phyloP scores from a whole-genome alignment of 495 filamentous ascomycete genomes.

The Tuber microsphaerosporum region DNA sequence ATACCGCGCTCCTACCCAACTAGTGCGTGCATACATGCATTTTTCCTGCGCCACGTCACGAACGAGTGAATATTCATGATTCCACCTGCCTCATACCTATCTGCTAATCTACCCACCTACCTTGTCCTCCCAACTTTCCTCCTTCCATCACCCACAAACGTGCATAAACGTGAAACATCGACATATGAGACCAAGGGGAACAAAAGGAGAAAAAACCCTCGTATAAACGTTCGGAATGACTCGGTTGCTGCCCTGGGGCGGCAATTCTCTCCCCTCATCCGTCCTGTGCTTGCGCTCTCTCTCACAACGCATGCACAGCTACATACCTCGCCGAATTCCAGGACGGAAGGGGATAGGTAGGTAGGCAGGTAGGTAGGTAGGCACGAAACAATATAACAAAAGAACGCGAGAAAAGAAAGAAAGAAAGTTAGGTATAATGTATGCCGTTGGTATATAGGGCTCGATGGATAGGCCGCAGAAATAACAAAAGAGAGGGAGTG shows the following conservation, averaged over 20 bases:
- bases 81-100: neutral
- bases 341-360: neutral
- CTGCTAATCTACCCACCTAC: neutral
- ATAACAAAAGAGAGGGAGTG: neutral
- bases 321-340: neutral
- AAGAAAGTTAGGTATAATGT: neutral
- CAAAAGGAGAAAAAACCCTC: constrained; percentile 1
- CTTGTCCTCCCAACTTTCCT: neutral
- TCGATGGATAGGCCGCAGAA: neutral
- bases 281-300: neutral
- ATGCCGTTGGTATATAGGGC: neutral
- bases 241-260: neutral
- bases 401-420: neutral
- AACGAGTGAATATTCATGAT: neutral
- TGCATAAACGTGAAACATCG: neutral
- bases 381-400: neutral
- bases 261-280: neutral
- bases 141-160: neutral
- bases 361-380: neutral
- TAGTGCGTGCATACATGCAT: neutral
- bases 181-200: neutral
- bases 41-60: neutral
- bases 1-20: neutral
- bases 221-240: neutral
- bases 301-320: neutral